These are phyloP conservation scores for Spergularia bocconei DNA, from an alignment of 148 eudicot genomes.

Conservation along the genomic window DNA sequence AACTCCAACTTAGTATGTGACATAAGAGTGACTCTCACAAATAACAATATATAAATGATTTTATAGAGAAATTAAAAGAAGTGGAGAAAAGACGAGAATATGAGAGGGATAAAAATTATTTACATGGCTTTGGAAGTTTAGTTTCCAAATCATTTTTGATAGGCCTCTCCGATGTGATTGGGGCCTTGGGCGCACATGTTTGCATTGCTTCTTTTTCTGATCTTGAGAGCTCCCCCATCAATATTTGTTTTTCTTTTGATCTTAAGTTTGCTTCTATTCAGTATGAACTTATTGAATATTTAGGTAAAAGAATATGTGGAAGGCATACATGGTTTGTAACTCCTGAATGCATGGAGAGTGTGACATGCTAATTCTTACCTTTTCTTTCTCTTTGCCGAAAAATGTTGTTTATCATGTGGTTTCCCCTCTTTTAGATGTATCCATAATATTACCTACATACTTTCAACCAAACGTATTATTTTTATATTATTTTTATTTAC, in stretches of 20 bases:
- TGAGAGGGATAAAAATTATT: background rate
- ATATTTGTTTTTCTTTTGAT: background rate
- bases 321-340: background rate
- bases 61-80: too few species aligned
- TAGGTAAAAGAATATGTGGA: background rate
- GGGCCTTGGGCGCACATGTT: constrained; percentile 14
- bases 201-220: constrained; percentile 6
- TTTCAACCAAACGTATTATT: too few species aligned
- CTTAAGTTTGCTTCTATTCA: background rate
- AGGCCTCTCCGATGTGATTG: constrained; percentile 9
- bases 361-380: constrained; percentile 3
- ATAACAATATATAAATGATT: too few species aligned
- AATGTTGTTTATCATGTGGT: background rate
- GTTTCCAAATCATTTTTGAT: constrained; percentile 16
- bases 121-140: constrained; percentile 20
- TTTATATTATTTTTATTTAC: too few species aligned
- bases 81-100: background rate
- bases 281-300: background rate
- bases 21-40: too few species aligned
- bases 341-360: constrained; percentile 8
- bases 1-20: too few species aligned
- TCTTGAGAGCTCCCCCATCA: constrained; percentile 4
- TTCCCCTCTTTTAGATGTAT: too few species aligned
- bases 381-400: background rate
- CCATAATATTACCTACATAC: too few species aligned